Evolutionary conservation across 2,329 filamentous ascomycete species (phyloP).

Genomic region (Alternaria gaisen): DNA sequence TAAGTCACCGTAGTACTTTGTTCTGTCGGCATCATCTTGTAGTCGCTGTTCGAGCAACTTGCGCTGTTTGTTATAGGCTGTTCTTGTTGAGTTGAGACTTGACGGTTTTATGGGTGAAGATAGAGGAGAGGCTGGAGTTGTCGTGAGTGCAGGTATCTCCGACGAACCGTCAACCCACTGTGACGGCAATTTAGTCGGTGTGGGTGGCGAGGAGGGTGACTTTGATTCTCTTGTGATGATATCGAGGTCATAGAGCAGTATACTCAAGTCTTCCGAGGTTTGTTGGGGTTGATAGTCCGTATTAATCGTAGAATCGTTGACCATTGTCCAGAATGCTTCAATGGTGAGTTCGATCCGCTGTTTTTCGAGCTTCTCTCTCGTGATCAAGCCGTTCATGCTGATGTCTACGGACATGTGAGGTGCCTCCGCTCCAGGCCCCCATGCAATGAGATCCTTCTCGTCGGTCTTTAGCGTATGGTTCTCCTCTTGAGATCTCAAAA

Average conservation of each 20-base stretch:
- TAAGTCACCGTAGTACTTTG: not conserved
- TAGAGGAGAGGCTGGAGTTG: not conserved
- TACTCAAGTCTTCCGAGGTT: not conserved
- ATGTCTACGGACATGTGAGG: not conserved
- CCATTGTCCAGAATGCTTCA: constrained; percentile 17
- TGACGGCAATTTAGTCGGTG: not conserved
- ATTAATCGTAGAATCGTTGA: constrained; percentile 3
- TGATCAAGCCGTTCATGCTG: not conserved
- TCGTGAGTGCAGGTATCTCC: not conserved
- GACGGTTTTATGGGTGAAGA: too few species aligned
- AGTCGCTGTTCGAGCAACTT: not conserved
- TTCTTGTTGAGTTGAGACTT: not conserved
- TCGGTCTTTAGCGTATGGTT: not conserved
- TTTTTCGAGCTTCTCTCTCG: not conserved
- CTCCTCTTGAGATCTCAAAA: not conserved
- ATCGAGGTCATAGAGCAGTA: not conserved
- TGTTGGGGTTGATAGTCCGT: not conserved
- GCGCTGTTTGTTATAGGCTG: not conserved
- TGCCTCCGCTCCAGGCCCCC: constrained; percentile 6
- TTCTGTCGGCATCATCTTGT: not conserved
- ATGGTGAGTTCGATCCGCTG: constrained; percentile 8
- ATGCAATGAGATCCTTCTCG: constrained; percentile 7
- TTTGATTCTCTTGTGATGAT: not conserved
- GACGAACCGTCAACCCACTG: not conserved
- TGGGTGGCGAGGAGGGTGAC: not conserved